Percentiles rank a stretch among this genome's conserved stretches.
These are phyloP conservation scores for Penicillium concentricum DNA, from an alignment of 2,329 filamentous ascomycete species.

Conservation along the genomic window DNA sequence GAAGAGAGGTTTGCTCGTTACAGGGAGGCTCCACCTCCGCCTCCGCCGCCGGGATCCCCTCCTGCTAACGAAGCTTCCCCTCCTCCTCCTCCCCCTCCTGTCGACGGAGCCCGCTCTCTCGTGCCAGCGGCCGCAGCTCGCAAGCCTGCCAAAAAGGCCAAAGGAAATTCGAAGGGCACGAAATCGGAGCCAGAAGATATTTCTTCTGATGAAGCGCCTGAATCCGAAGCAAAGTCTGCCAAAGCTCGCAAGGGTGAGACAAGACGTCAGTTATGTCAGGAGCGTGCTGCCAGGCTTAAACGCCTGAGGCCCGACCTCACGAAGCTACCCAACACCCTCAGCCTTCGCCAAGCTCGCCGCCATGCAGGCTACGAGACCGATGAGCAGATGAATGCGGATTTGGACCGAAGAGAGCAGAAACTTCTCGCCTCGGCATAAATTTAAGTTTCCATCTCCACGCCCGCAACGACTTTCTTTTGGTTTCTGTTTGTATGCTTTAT, in stretches of 20 bases:
- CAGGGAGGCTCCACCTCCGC: slow-evolving; percentile 26
- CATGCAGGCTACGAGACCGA: slow-evolving; percentile 33
- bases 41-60: slow-evolving; percentile 7
- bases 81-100: slow-evolving; percentile 18
- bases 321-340: slow-evolving; percentile 27
- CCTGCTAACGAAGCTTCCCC: slow-evolving; percentile 8
- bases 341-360: slow-evolving; percentile 29
- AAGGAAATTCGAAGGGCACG: background rate
- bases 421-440: background rate
- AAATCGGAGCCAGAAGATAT: slow-evolving; percentile 5
- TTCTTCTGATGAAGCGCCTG: slow-evolving; percentile 2
- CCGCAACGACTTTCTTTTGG: slow-evolving; percentile 9
- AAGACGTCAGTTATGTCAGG: slow-evolving; percentile 27
- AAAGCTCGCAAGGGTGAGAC: slow-evolving; percentile 27
- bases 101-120: background rate
- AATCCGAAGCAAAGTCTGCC: slow-evolving; percentile 6
- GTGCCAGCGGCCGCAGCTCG: background rate
- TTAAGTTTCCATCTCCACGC: background rate
- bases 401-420: slow-evolving; percentile 25
- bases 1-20: slow-evolving; percentile 36
- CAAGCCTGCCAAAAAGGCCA: background rate
- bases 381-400: slow-evolving; percentile 35
- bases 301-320: slow-evolving; percentile 30
- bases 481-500: slow-evolving; percentile 7
- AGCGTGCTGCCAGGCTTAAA: slow-evolving; percentile 32